Conservation (phyloP, 2,329 filamentous ascomycete genomes). For the Ceratocystis alfenasii region DNA sequence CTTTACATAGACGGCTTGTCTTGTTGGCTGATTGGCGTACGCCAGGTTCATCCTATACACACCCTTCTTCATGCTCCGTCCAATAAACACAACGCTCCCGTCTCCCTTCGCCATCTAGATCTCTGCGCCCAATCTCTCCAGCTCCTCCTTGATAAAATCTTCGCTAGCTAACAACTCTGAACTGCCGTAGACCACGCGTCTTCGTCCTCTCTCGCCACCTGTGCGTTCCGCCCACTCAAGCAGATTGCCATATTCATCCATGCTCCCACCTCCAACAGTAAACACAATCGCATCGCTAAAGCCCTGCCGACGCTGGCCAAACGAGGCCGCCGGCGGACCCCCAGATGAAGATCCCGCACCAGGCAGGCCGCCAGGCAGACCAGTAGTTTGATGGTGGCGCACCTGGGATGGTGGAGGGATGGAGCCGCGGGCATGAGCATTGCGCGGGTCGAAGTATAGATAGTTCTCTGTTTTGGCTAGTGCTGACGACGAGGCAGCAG, state of each 20-base stretch:
- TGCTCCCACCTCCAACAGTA: conserved; percentile 87
- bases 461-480: conserved; percentile 95
- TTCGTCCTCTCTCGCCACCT: conserved; percentile 48
- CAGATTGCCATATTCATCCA: conserved; percentile 97
- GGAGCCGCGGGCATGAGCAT: conserved; percentile 81
- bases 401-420: conserved; percentile 67
- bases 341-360: conserved; percentile 36
- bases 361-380: conserved; percentile 39
- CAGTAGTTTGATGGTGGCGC: conserved; percentile 34
- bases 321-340: conserved; percentile 64
- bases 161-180: conserved; percentile 66
- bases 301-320: conserved; percentile 79
- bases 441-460: conserved; percentile 91
- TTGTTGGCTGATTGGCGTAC: no score
- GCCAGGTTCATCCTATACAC: not conserved
- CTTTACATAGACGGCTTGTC: no score
- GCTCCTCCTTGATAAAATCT: conserved; percentile 52
- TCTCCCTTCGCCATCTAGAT: conserved; percentile 26
- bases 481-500: conserved; percentile 75
- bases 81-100: no score
- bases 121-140: conserved; percentile 51
- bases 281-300: conserved; percentile 91
- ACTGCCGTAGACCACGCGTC: conserved; percentile 86
- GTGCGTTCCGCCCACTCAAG: conserved; percentile 89
- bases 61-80: not conserved